phyloP scores from a whole-genome alignment of 495 filamentous ascomycete species.

The Penicillium desertorum region DNA sequence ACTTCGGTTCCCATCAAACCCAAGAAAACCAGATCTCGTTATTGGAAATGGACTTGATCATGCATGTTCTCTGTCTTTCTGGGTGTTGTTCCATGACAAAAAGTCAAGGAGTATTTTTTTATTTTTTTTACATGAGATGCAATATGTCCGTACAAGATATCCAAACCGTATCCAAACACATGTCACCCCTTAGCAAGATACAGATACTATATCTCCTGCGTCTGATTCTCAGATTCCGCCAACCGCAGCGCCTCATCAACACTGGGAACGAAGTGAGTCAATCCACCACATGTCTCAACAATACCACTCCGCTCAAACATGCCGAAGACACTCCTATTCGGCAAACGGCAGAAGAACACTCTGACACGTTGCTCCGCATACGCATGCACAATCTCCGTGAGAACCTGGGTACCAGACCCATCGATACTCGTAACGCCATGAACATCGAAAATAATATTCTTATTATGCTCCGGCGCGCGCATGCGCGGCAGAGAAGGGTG shows the following conservation, averaged over 20 bases:
- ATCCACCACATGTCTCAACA: conserved; percentile 72
- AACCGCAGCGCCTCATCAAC: conserved; percentile 81
- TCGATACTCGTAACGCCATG: conserved; percentile 93
- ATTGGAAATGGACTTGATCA: neutral
- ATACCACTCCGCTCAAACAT: conserved; percentile 81
- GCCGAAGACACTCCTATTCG: conserved; percentile 65
- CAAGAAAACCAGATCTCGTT: neutral
- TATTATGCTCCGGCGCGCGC: conserved; percentile 68
- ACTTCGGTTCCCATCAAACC: neutral
- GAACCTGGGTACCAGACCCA: conserved; percentile 86
- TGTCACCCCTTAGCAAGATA: neutral
- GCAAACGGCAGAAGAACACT: conserved; percentile 86
- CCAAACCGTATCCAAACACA: neutral
- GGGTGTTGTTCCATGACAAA: neutral
- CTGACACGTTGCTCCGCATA: conserved; percentile 71
- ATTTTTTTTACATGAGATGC: neutral
- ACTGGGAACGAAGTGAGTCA: conserved; percentile 72
- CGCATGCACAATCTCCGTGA: conserved; percentile 79
- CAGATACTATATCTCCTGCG: conserved; percentile 18
- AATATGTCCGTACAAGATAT: conserved; percentile 7
- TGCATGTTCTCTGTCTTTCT: neutral
- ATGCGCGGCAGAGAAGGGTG: conserved; percentile 85
- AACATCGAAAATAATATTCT: conserved; percentile 93
- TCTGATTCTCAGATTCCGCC: conserved; percentile 63
- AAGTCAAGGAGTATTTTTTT: neutral